Conservation (phyloP, 805 yeast species). For the Candida piceae region DNA sequence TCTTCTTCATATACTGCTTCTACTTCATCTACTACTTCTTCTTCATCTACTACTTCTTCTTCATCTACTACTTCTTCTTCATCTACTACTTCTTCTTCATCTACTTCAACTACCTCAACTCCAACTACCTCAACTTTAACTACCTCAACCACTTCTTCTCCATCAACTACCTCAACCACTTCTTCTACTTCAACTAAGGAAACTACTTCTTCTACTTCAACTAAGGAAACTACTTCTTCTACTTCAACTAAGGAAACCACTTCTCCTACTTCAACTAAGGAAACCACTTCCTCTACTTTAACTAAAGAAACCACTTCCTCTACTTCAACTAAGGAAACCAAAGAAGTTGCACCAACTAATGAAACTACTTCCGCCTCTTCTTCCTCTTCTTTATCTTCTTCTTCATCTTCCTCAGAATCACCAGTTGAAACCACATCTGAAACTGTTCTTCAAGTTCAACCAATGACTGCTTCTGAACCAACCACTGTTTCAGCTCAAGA, state of each 20-base stretch:
- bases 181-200: conserved; percentile 7
- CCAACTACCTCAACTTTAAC: conserved; percentile 6
- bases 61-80: conserved; percentile 12
- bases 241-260: conserved; percentile 5
- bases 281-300: neutral
- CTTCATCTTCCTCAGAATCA: too few species aligned
- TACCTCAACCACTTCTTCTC: conserved; percentile 7
- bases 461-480: too few species aligned
- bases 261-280: too few species aligned
- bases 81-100: conserved; percentile 9
- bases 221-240: conserved; percentile 6
- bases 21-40: conserved; percentile 6
- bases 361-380: conserved; percentile 4
- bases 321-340: conserved; percentile 9
- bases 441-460: too few species aligned
- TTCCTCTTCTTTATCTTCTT: conserved; percentile 10
- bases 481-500: too few species aligned
- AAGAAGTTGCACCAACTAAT: conserved; percentile 2
- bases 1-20: conserved; percentile 6
- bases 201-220: conserved; percentile 11
- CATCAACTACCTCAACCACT: conserved; percentile 9
- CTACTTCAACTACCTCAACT: conserved; percentile 8
- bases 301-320: conserved; percentile 5
- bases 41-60: conserved; percentile 6
- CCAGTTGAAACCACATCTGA: too few species aligned